Evolutionary conservation across 108 stramenopile genomes (phyloP).

Genomic region (Tribonema minus): DNA sequence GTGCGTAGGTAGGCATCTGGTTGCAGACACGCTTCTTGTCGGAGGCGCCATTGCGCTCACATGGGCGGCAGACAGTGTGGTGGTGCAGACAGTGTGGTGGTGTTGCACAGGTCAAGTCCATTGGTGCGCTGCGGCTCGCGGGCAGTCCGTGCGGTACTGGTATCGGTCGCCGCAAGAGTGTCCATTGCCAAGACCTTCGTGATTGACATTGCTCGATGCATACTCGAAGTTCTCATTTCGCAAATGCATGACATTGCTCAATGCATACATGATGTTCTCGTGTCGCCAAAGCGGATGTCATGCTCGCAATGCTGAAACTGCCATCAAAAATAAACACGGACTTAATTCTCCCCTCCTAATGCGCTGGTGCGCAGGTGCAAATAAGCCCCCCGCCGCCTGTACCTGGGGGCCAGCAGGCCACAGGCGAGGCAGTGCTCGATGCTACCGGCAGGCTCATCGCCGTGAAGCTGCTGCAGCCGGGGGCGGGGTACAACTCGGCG

Average conservation of each 20-base stretch:
- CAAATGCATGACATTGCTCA: not conserved
- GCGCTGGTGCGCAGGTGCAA: not conserved
- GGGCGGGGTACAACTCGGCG: conserved; percentile 24
- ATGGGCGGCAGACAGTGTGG: not conserved
- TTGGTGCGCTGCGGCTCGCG: not conserved
- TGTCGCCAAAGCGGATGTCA: no score
- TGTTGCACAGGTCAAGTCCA: not conserved
- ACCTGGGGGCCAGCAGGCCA: not conserved
- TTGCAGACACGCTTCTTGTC: not conserved
- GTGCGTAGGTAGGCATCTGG: not conserved
- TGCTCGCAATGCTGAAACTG: no score
- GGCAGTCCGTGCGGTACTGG: not conserved
- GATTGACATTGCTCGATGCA: not conserved
- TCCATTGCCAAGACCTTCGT: not conserved
- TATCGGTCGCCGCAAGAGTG: not conserved
- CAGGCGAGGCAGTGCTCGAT: conserved; percentile 2
- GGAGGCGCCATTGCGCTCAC: not conserved
- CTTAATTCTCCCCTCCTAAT: no score
- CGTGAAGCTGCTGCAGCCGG: conserved; percentile 14
- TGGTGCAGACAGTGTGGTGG: not conserved
- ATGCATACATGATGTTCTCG: no score
- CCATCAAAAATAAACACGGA: no score
- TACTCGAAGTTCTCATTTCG: not conserved
- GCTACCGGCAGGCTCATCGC: not conserved
- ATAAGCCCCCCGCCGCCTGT: not conserved